Conservation (phyloP, 345 rosid species). For the Eucalyptus erythrocorys region DNA sequence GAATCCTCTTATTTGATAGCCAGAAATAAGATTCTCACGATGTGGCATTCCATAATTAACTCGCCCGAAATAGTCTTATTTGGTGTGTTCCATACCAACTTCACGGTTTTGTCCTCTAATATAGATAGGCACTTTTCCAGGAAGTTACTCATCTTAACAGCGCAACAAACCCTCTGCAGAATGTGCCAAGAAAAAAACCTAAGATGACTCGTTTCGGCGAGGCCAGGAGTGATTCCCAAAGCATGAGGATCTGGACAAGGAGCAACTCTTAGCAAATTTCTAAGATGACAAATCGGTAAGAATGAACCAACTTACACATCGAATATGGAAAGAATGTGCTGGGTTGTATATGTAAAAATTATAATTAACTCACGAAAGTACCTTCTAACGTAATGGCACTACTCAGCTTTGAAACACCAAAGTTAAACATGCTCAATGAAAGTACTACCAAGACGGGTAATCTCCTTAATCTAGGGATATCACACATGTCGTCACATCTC, state of each 20-base stretch:
- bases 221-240: rapidly evolving
- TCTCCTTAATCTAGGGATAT: too few relatives aligned
- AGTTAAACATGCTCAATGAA: too few relatives aligned
- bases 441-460: too few relatives aligned
- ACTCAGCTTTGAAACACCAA: too few relatives aligned
- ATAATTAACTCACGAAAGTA: not conserved
- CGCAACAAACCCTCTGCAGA: not conserved
- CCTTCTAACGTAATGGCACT: rapidly evolving
- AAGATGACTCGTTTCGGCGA: rapidly evolving
- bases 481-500: too few relatives aligned
- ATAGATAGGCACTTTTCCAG: not conserved
- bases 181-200: not conserved
- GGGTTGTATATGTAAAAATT: too few relatives aligned
- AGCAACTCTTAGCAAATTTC: not conserved
- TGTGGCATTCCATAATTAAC: not conserved
- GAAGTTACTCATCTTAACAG: not conserved
- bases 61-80: not conserved
- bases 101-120: not conserved
- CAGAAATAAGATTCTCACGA: not conserved
- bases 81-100: not conserved
- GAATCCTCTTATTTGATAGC: not conserved
- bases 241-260: not conserved
- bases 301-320: too few relatives aligned
- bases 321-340: not conserved
- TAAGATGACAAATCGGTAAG: not conserved